Evolutionary conservation across 2,329 filamentous ascomycete species (phyloP).

Genomic region (Fusarium burgessii): DNA sequence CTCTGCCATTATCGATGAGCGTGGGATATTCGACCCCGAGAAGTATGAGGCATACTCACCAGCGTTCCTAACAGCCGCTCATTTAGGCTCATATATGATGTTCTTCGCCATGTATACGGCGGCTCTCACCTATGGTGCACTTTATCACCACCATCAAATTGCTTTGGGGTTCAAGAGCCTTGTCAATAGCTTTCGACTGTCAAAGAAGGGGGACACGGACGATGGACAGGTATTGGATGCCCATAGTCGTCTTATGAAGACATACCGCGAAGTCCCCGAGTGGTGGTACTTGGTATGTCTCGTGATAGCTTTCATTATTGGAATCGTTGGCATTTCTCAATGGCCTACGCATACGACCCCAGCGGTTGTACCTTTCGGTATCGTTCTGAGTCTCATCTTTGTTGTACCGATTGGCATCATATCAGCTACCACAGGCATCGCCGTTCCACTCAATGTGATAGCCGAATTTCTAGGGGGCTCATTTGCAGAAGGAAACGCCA

Average conservation of each 20-base stretch:
- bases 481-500: slow-evolving; percentile 56
- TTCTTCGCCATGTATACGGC: slow-evolving; percentile 58
- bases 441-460: slow-evolving; percentile 58
- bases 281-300: slow-evolving; percentile 59
- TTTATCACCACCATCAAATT: slow-evolving; percentile 57
- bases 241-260: slow-evolving; percentile 61
- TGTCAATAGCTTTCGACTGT: slow-evolving; percentile 42
- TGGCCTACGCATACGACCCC: slow-evolving; percentile 59
- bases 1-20: slow-evolving; percentile 49
- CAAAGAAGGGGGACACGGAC: slow-evolving; percentile 42
- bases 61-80: slow-evolving; percentile 55
- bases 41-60: slow-evolving; percentile 58
- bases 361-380: slow-evolving; percentile 58
- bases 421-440: slow-evolving; percentile 56
- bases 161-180: slow-evolving; percentile 52
- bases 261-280: slow-evolving; percentile 60
- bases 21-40: slow-evolving; percentile 52
- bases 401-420: slow-evolving; percentile 60
- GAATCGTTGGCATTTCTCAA: slow-evolving; percentile 51
- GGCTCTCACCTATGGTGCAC: slow-evolving; percentile 54
- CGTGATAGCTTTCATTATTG: slow-evolving; percentile 49
- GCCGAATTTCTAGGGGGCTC: slow-evolving; percentile 62
- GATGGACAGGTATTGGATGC: slow-evolving; percentile 50
- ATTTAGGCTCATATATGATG: slow-evolving; percentile 52
- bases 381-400: slow-evolving; percentile 56